phyloP scores from a whole-genome alignment of 257 asterid species.

The Oldenlandia corymbosa region DNA sequence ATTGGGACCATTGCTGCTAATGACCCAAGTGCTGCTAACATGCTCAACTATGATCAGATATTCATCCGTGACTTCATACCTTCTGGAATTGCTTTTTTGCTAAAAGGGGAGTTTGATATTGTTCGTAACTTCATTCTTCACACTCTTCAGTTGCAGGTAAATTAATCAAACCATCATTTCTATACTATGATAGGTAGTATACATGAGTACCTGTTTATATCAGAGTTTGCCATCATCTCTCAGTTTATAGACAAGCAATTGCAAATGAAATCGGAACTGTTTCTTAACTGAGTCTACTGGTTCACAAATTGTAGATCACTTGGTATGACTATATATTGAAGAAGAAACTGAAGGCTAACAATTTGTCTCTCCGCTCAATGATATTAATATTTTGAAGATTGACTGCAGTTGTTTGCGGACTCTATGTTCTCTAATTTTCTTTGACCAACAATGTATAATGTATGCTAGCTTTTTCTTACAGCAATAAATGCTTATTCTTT shows the following conservation, averaged over 20 bases:
- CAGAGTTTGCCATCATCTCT: neutral
- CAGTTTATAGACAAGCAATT: neutral
- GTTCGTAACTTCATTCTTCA: slow-evolving; percentile 77
- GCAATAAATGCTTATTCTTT: neutral
- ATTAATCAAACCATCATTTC: neutral
- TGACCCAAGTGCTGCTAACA: slow-evolving; percentile 64
- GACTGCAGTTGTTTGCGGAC: neutral
- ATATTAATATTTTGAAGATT: neutral
- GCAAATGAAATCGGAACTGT: neutral
- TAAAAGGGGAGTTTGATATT: slow-evolving; percentile 82
- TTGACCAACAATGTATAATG: neutral
- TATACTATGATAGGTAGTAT: neutral
- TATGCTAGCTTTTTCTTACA: neutral
- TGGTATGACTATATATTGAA: neutral
- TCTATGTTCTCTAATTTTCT: neutral
- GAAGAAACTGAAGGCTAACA: neutral
- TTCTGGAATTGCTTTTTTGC: slow-evolving; percentile 78
- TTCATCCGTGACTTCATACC: slow-evolving; percentile 87
- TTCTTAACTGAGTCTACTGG: neutral
- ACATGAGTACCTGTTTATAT: neutral
- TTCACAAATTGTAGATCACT: neutral
- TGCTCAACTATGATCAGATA: slow-evolving; percentile 83
- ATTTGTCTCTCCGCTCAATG: neutral
- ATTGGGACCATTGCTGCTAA: slow-evolving; percentile 93
- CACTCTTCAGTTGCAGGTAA: slow-evolving; percentile 95